Percentiles rank a stretch among this genome's conserved stretches.
Evolutionary conservation across 108 stramenopile species (phyloP).

Genomic region (Fistulifera solaris): DNA sequence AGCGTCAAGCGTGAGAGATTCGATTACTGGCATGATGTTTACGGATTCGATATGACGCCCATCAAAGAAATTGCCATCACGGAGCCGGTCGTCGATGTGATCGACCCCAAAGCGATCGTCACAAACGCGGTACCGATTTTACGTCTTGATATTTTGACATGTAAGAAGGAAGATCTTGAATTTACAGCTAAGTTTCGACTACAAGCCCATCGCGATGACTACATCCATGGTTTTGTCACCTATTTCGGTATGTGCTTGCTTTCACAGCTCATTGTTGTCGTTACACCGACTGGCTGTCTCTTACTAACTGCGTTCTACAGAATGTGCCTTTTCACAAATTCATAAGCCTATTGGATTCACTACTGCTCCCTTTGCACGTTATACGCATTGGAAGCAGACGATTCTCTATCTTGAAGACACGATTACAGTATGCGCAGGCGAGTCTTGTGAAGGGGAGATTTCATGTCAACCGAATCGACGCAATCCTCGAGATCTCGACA

Average conservation of each 20-base stretch:
- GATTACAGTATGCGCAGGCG: constrained; percentile 55
- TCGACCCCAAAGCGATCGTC: constrained; percentile 72
- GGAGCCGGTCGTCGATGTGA: constrained; percentile 94
- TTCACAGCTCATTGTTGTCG: no score
- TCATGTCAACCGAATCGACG: constrained; percentile 54
- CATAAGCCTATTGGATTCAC: constrained; percentile 94
- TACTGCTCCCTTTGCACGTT: constrained; percentile 85
- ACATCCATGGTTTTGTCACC: constrained; percentile 85
- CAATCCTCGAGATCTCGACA: constrained; percentile 74
- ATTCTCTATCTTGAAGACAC: constrained; percentile 65
- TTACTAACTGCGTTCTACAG: constrained; percentile 58
- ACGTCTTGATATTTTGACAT: constrained; percentile 83
- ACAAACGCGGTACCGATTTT: constrained; percentile 76
- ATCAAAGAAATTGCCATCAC: constrained; percentile 83
- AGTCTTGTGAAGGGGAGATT: constrained; percentile 48
- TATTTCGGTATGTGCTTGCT: neutral
- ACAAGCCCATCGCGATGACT: constrained; percentile 68
- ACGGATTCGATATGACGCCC: constrained; percentile 94
- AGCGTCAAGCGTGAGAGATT: constrained; percentile 58
- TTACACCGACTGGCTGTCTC: no score
- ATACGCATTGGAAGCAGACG: constrained; percentile 99
- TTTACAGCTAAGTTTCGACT: constrained; percentile 71
- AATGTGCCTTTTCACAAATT: constrained; percentile 88
- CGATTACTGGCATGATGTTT: constrained; percentile 92
- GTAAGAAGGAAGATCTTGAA: constrained; percentile 81